These are phyloP conservation scores for Xylaria sp. DNA, from an alignment of 2,329 filamentous ascomycete species.

Conservation along the genomic window DNA sequence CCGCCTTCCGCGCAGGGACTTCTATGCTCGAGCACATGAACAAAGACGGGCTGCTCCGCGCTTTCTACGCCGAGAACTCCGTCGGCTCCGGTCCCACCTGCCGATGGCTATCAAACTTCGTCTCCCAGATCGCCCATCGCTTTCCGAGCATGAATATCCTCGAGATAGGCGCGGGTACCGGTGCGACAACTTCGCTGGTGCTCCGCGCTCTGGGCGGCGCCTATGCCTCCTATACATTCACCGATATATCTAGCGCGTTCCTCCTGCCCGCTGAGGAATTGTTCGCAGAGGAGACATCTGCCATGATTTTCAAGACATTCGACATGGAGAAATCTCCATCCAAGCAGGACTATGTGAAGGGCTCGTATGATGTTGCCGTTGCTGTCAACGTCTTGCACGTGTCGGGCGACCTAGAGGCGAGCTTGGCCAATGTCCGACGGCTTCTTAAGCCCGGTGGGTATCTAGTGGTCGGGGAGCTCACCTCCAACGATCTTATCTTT, in stretches of 20 bases:
- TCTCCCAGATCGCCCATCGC: too few relatives aligned
- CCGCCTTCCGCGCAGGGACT: slow-evolving; percentile 50
- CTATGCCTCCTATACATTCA: slow-evolving; percentile 29
- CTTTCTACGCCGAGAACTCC: too few relatives aligned
- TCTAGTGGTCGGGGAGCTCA: slow-evolving; percentile 20
- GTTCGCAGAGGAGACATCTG: slow-evolving; percentile 7
- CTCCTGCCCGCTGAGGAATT: neutral
- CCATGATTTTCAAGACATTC: slow-evolving; percentile 22
- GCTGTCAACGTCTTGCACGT: slow-evolving; percentile 42
- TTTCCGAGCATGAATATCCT: too few relatives aligned
- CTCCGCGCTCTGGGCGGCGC: too few relatives aligned
- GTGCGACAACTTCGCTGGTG: too few relatives aligned
- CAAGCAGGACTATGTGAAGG: slow-evolving; percentile 36
- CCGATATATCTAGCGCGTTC: slow-evolving; percentile 24
- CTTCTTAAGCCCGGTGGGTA: slow-evolving; percentile 41
- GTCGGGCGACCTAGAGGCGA: slow-evolving; percentile 32
- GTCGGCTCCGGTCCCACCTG: too few relatives aligned
- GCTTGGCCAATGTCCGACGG: slow-evolving; percentile 34
- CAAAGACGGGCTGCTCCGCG: too few relatives aligned
- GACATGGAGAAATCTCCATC: slow-evolving; percentile 13
- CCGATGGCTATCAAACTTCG: too few relatives aligned
- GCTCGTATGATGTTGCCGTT: slow-evolving; percentile 41
- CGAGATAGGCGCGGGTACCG: slow-evolving; percentile 32
- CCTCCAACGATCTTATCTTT: neutral
- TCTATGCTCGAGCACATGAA: slow-evolving; percentile 54